A percentile compares a stretch with the other conserved stretches of the same genome.
phyloP scores from a whole-genome alignment of 192 early-diverging fungal genomes.

The Pecoramyces ruminantium region DNA sequence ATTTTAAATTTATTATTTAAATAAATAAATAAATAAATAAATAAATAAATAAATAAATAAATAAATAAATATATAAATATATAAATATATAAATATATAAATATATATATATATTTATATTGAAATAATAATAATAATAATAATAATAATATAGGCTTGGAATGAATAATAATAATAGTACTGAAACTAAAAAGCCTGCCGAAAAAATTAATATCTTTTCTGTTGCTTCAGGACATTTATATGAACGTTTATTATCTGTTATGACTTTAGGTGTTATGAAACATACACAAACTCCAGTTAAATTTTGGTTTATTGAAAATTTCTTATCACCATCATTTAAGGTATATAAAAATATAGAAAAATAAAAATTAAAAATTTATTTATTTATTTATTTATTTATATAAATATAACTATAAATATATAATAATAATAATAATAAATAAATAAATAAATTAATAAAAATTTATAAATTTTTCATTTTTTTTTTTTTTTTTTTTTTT shows the following conservation, averaged over 20 bases:
- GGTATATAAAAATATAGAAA: conserved; percentile 12
- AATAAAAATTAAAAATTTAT: no score
- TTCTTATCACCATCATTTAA: conserved; percentile 94
- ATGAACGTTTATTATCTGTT: conserved; percentile 91
- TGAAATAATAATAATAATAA: no score
- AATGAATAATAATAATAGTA: background rate
- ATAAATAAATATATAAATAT: background rate
- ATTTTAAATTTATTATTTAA: conserved; percentile 18
- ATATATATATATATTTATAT: background rate
- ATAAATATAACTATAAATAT: no score
- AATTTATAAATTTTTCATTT: no score
- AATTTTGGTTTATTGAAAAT: conserved; percentile 98
- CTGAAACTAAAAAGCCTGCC: background rate
- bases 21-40: conserved; percentile 7
- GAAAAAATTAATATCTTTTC: conserved; percentile 88
- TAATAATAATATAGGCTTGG: background rate
- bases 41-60: conserved; percentile 2
- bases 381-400: no score
- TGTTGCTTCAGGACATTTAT: conserved; percentile 92
- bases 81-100: background rate
- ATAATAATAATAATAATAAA: no score
- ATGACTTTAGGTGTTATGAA: conserved; percentile 89
- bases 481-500: no score
- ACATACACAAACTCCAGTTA: conserved; percentile 75
- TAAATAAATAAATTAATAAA: no score